Percentiles rank a stretch among this genome's conserved stretches.
Conservation (phyloP, 129 eudicot genomes). For the Flaveria linearis region DNA sequence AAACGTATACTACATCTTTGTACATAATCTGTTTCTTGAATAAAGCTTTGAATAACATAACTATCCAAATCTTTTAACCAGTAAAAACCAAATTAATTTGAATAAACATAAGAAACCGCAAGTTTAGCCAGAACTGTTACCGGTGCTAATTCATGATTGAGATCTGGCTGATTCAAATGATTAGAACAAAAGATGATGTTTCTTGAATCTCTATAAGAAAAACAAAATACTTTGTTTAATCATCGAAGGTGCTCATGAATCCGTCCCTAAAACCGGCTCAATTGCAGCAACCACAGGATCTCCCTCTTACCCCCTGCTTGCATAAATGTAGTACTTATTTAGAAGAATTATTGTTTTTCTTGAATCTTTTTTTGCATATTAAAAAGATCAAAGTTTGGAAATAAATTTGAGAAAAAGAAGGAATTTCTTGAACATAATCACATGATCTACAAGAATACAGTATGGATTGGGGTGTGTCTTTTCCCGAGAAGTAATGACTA, state of each 20-base stretch:
- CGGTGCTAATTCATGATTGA: neutral
- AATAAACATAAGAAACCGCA: neutral
- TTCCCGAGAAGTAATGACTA: slow-evolving; percentile 10
- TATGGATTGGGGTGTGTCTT: neutral
- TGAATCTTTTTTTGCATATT: neutral
- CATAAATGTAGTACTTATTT: too few relatives aligned
- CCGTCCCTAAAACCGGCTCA: too few relatives aligned
- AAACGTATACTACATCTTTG: slow-evolving; percentile 20
- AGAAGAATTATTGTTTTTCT: neutral
- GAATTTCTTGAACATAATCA: slow-evolving; percentile 2
- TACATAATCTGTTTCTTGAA: slow-evolving; percentile 24
- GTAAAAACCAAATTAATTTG: neutral
- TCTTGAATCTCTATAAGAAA: too few relatives aligned
- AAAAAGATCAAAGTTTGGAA: neutral
- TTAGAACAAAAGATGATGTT: too few relatives aligned
- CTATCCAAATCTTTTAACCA: slow-evolving; percentile 1
- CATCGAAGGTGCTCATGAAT: too few relatives aligned
- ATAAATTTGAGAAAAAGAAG: neutral
- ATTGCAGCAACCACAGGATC: too few relatives aligned
- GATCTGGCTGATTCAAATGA: too few relatives aligned
- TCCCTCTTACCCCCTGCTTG: too few relatives aligned
- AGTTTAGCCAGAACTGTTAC: neutral
- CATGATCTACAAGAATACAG: neutral
- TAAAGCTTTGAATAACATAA: slow-evolving; percentile 28
- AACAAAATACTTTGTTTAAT: too few relatives aligned